A percentile compares a stretch with the other conserved stretches of the same genome.
phyloP scores from a whole-genome alignment of 768 basidiomycete genomes.

The Russula brevipes region DNA sequence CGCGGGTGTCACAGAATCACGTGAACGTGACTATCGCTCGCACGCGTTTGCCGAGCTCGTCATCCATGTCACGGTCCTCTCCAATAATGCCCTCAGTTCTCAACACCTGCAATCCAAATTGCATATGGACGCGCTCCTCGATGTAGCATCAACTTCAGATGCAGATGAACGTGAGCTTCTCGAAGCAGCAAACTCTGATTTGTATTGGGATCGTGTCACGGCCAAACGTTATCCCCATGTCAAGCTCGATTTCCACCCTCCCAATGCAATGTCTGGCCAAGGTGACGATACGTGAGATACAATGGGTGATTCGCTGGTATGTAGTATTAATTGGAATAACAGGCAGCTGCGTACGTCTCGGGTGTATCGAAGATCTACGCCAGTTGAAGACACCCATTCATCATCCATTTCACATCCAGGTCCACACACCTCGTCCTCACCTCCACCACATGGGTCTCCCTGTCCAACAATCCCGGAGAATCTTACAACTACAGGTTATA shows the following conservation, averaged over 20 bases:
- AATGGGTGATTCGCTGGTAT: background rate
- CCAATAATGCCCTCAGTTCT: too few species aligned
- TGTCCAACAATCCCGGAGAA: background rate
- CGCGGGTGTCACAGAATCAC: constrained; percentile 3
- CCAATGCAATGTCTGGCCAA: background rate
- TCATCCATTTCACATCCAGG: background rate
- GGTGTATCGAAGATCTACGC: background rate
- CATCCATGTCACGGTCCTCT: background rate
- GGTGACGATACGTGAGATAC: constrained; percentile 5
- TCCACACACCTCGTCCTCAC: background rate
- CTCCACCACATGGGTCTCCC: background rate
- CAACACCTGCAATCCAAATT: background rate
- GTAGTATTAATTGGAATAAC: background rate
- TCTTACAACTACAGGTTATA: background rate
- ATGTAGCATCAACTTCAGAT: constrained; percentile 19
- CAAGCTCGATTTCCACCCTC: background rate
- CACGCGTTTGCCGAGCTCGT: background rate
- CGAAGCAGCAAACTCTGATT: constrained; percentile 9
- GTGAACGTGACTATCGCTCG: constrained; percentile 11
- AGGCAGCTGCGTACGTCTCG: constrained; percentile 12
- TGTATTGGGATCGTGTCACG: constrained; percentile 17
- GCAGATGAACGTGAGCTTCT: constrained; percentile 19
- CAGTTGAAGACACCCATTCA: background rate
- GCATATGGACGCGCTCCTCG: background rate
- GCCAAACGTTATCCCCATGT: background rate